phyloP scores from a whole-genome alignment of 257 asterid genomes.

The Solanum verrucosum region DNA sequence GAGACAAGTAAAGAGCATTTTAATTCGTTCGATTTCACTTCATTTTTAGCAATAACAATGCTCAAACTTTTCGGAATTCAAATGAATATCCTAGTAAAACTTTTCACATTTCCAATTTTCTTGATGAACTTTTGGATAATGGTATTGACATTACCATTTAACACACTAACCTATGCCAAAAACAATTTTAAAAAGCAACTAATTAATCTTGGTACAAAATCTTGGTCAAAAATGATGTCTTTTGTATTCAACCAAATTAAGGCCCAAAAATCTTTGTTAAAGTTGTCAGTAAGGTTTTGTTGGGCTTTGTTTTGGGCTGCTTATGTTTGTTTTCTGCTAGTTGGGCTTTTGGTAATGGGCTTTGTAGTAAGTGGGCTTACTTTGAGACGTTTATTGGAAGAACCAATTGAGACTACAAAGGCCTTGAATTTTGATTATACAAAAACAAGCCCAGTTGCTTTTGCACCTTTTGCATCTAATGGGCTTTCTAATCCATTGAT shows the following conservation, averaged over 20 bases:
- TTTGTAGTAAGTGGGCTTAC: slow-evolving; percentile 25
- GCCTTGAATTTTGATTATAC: slow-evolving; percentile 53
- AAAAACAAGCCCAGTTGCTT: slow-evolving; percentile 39
- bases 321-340: slow-evolving; percentile 33
- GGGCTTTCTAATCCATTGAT: slow-evolving; percentile 1
- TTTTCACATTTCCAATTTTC: slow-evolving; percentile 32
- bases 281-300: slow-evolving; percentile 19
- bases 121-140: slow-evolving; percentile 18
- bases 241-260: slow-evolving; percentile 13
- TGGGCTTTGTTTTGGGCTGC: slow-evolving; percentile 33
- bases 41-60: slow-evolving; percentile 12
- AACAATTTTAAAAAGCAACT: slow-evolving; percentile 22
- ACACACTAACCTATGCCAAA: slow-evolving; percentile 11
- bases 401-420: slow-evolving; percentile 34
- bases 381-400: slow-evolving; percentile 30
- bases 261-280: slow-evolving; percentile 18
- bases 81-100: slow-evolving; percentile 19
- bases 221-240: slow-evolving; percentile 9
- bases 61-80: slow-evolving; percentile 32
- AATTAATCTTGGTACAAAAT: slow-evolving; percentile 6
- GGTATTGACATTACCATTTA: slow-evolving; percentile 34
- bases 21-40: slow-evolving; percentile 12
- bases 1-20: neutral
- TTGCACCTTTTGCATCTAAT: slow-evolving; percentile 22
- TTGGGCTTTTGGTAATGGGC: slow-evolving; percentile 29